Percentiles rank a stretch among this genome's conserved stretches.
These are phyloP conservation scores for Sarocladium brachiariae DNA, from an alignment of 2,329 filamentous ascomycete species.

Conservation along the genomic window DNA sequence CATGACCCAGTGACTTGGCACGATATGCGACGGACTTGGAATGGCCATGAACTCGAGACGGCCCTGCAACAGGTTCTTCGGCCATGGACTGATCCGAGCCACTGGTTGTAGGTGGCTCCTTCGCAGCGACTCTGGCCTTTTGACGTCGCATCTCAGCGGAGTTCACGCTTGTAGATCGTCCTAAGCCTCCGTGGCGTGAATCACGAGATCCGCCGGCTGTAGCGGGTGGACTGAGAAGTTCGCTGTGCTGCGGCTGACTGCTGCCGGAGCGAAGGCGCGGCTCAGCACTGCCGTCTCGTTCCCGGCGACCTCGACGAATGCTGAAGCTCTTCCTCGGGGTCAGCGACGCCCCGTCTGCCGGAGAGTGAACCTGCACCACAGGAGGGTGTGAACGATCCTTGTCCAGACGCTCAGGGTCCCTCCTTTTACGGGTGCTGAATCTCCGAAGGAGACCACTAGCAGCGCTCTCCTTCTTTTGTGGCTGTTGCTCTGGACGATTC, in stretches of 20 bases:
- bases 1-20: constrained; percentile 83
- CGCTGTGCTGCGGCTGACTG: constrained; percentile 67
- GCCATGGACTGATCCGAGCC: constrained; percentile 69
- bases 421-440: constrained; percentile 75
- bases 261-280: constrained; percentile 46
- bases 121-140: constrained; percentile 37
- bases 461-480: constrained; percentile 72
- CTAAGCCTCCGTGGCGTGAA: constrained; percentile 57
- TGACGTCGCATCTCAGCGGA: constrained; percentile 74
- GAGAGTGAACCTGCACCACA: constrained; percentile 70
- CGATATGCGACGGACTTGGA: constrained; percentile 60
- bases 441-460: constrained; percentile 78
- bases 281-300: constrained; percentile 49
- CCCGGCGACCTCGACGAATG: constrained; percentile 55
- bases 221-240: constrained; percentile 68
- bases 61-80: constrained; percentile 41
- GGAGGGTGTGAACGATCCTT: constrained; percentile 64
- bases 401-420: constrained; percentile 55
- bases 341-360: constrained; percentile 52
- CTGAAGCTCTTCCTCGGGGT: constrained; percentile 83
- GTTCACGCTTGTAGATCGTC: constrained; percentile 86
- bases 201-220: constrained; percentile 50
- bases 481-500: constrained; percentile 46
- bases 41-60: constrained; percentile 44
- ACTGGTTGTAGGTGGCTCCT: constrained; percentile 67